Evolutionary conservation across 2,329 filamentous ascomycete genomes (phyloP).

Genomic region (Fonsecaea pedrosoi): DNA sequence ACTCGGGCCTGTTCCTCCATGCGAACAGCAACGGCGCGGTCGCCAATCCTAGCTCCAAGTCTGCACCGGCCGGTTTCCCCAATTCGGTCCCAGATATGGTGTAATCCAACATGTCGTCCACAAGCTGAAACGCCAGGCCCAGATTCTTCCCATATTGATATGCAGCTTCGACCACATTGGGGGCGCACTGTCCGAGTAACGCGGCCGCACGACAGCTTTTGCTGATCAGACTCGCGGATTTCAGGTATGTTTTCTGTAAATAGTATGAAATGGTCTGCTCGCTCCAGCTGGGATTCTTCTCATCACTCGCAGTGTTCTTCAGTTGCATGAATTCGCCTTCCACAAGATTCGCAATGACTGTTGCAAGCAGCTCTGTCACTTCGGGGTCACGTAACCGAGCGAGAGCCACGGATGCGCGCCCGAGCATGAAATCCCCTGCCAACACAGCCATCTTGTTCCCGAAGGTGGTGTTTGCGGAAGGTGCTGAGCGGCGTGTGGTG

Average conservation of each 20-base stretch:
- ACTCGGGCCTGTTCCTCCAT: conserved; percentile 85
- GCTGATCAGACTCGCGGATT: conserved; percentile 92
- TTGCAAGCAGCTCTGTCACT: conserved; percentile 91
- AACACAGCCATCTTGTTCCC: conserved; percentile 99
- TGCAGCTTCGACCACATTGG: conserved; percentile 83
- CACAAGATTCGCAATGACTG: conserved; percentile 95
- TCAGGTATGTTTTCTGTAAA: conserved; percentile 96
- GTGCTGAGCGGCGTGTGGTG: conserved; percentile 78
- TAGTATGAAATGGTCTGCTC: conserved; percentile 93
- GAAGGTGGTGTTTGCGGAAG: conserved; percentile 91
- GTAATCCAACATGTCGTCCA: conserved; percentile 98
- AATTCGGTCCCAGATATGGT: conserved; percentile 83
- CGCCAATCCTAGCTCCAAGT: conserved; percentile 89
- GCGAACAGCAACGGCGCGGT: conserved; percentile 94
- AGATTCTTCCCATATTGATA: conserved; percentile 93
- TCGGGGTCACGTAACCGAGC: conserved; percentile 90
- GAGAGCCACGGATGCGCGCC: conserved; percentile 89
- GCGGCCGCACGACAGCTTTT: conserved; percentile 94
- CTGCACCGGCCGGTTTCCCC: conserved; percentile 93
- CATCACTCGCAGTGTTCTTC: conserved; percentile 91
- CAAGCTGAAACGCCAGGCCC: conserved; percentile 93
- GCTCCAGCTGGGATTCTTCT: conserved; percentile 81
- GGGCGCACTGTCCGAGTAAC: conserved; percentile 77
- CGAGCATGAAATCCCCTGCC: conserved; percentile 94
- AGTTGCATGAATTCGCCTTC: conserved; percentile 99